Percentiles rank a stretch among this genome's conserved stretches.
These are phyloP conservation scores for Trichoderma sp. DNA, from an alignment of 2,329 filamentous ascomycete species.

Conservation along the genomic window DNA sequence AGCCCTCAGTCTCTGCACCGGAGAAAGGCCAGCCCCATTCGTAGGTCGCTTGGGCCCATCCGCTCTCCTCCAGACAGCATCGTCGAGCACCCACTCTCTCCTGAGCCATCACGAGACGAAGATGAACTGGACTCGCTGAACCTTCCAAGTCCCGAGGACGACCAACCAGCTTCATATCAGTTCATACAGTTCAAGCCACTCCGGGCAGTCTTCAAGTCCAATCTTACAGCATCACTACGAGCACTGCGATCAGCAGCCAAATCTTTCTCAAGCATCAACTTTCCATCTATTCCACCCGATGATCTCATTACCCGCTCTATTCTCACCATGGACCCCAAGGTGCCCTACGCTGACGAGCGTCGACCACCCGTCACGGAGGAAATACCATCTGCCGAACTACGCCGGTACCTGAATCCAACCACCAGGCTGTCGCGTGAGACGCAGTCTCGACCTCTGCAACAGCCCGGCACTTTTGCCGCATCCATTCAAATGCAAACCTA, in stretches of 20 bases:
- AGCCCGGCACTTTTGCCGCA: slow-evolving; percentile 52
- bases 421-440: slow-evolving; percentile 38
- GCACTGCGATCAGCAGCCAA: slow-evolving; percentile 62
- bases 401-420: slow-evolving; percentile 66
- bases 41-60: slow-evolving; percentile 52
- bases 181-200: slow-evolving; percentile 48
- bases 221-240: slow-evolving; percentile 63
- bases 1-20: slow-evolving; percentile 29
- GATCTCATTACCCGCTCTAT: slow-evolving; percentile 67
- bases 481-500: slow-evolving; percentile 73
- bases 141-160: slow-evolving; percentile 19
- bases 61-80: slow-evolving; percentile 52
- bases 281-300: slow-evolving; percentile 62
- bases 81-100: slow-evolving; percentile 51
- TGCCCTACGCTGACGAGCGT: slow-evolving; percentile 66
- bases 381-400: slow-evolving; percentile 62
- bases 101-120: slow-evolving; percentile 34
- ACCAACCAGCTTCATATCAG: slow-evolving; percentile 34
- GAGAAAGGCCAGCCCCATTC: slow-evolving; percentile 39
- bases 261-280: slow-evolving; percentile 60
- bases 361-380: slow-evolving; percentile 61
- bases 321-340: slow-evolving; percentile 62
- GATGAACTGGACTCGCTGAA: slow-evolving; percentile 21
- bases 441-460: slow-evolving; percentile 28
- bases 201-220: slow-evolving; percentile 63